Evolutionary conservation across 129 eudicot genomes (phyloP), one percentile per base, ranked within the genome.

Genomic region (Flaveria bidentis): DNA sequence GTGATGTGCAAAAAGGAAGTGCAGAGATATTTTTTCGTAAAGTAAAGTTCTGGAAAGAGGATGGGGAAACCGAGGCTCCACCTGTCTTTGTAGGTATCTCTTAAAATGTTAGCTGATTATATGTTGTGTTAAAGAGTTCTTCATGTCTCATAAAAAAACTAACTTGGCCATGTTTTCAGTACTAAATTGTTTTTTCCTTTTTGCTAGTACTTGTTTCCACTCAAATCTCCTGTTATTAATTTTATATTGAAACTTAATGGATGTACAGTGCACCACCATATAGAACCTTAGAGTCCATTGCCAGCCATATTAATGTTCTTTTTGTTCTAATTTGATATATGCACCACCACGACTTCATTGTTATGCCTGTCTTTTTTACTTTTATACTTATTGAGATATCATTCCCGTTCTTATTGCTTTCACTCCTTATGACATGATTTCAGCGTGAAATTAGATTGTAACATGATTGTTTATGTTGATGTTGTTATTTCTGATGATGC

Each of bases 31-130:
- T 93, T 84, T 93, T 93, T 73, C 98, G 96, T 25, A 93, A 93
- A 88, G 98, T 93, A 4, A 93, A 93, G 83, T 93, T 93, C 78
- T 93, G 98, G 98, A 93, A 84, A 69, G 96, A 93, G 83, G 98
- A 93, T 53, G 95, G 88, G 55, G 96, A 90, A 77, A 92, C 88
- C 45, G 98, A 93, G 84, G 98, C 98, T 69, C 98, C 98, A 58
- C 98, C 98, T 90, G 90, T 93, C 82, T 93, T 93, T 88, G 98
- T 93, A 91, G 95, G 98, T 93, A 85, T 85, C 87, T 80, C 77
- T 77, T 77, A 74, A 61, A 44, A 57, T 69, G 67, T 58, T 63
- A 64, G 64, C 42, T 61, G 15, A n/a, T 39, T 20, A 26, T 45
- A n/a, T 0, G 63, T 67, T 23, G 16, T 67, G 16, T 16, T 74